Conservation (phyloP, 495 filamentous ascomycete genomes). For the Aspergillus diversus region DNA sequence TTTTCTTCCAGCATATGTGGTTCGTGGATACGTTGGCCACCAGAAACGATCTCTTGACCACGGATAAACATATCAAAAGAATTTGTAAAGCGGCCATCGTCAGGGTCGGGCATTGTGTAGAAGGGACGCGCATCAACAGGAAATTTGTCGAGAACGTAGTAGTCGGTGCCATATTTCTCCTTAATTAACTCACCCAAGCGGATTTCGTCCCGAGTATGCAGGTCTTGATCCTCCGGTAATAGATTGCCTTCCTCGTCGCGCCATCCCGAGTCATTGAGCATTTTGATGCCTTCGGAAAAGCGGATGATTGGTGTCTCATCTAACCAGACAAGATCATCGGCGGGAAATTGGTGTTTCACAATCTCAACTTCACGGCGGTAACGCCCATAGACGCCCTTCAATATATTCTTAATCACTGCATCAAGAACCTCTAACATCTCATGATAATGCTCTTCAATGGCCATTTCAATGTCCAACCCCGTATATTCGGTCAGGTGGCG, state of each 20-base stretch:
- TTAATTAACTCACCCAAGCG: conserved; percentile 79
- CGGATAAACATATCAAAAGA: conserved; percentile 96
- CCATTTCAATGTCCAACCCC: conserved; percentile 94
- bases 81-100: conserved; percentile 75
- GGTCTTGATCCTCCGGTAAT: conserved; percentile 72
- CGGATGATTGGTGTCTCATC: conserved; percentile 80
- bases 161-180: conserved; percentile 85
- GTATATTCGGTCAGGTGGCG: conserved; percentile 96
- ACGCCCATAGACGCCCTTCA: conserved; percentile 68
- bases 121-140: conserved; percentile 82
- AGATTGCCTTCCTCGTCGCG: conserved; percentile 72
- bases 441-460: conserved; percentile 85
- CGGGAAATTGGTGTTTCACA: conserved; percentile 66
- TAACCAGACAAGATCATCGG: conserved; percentile 75
- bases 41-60: conserved; percentile 89
- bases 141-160: conserved; percentile 95
- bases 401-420: conserved; percentile 78
- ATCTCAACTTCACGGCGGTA: conserved; percentile 70
- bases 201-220: conserved; percentile 86
- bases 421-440: conserved; percentile 81
- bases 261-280: conserved; percentile 84
- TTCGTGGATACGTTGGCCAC: conserved; percentile 90
- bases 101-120: conserved; percentile 89
- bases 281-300: conserved; percentile 76
- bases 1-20: conserved; percentile 71